Base-by-base conservation (phyloP, 169 alveolate species). In the Cytauxzoon felis region DNA sequence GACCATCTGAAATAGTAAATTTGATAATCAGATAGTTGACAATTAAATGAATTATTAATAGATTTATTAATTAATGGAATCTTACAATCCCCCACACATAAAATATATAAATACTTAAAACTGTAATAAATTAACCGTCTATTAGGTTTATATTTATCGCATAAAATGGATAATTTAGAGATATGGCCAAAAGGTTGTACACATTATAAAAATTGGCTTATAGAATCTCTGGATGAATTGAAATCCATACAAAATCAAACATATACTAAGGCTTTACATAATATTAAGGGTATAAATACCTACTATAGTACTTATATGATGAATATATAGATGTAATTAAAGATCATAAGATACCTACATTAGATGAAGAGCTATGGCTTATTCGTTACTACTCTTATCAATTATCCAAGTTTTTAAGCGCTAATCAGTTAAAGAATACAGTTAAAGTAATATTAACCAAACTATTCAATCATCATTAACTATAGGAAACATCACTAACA, bases 331-430 rank as follows among this genome's bases (percentile, higher is more conserved):
- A 3, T 18, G 49, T 34, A 7, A 63, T 13, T 26, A 38, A 8
- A 3, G 5, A 3, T 3, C 56, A 6, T 13, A 48, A 41, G 38
- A 50, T 66, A n/a, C 81, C 80, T 0, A 49, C 76, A 23, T 48
- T 76, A 38, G 81, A 76, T 0, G 86, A 76, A 13, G 86, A 76
- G 50, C 48, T 58, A 43, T 76, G 86, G 86, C 42, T 76, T 21
- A 47, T 76, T 16, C 51, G 65, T 21, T 76, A 51, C 66, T 76
- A 65, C 52, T 51, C 86, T 18, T 48, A 43, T 56, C 86, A 76
- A 30, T 34, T 76, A n/a, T 65, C 86, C 23, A 51, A 68, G 6
- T 65, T 76, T 32, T 5, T 66, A 9, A 53, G 58, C 27, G 51
- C 86, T 13, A 54, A 76, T 29, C 67, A 76, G 43, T 45, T 76